These are phyloP conservation scores for Hyaloperonospora brassicae DNA, from an alignment of 352 stramenopile genomes.

Conservation along the genomic window DNA sequence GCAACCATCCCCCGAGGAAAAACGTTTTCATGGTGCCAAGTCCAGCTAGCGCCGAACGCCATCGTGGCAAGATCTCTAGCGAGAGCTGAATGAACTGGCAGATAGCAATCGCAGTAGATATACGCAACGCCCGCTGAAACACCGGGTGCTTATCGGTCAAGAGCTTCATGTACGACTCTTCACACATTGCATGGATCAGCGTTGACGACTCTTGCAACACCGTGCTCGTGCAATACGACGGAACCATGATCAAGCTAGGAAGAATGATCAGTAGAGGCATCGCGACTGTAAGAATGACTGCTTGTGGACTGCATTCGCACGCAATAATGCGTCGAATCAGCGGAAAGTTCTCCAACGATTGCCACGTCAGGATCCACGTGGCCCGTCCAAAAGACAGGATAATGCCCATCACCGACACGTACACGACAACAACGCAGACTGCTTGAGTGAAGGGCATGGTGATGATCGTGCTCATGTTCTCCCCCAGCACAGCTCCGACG, in stretches of 20 bases:
- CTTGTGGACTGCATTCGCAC: conserved; percentile 65
- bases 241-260: conserved; percentile 66
- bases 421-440: conserved; percentile 70
- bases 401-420: conserved; percentile 79
- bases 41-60: conserved; percentile 50
- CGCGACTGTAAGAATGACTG: conserved; percentile 65
- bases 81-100: conserved; percentile 83
- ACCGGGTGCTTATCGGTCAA: conserved; percentile 74
- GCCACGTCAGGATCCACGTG: conserved; percentile 86
- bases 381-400: conserved; percentile 75
- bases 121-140: conserved; percentile 72
- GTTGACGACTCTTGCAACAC: conserved; percentile 23
- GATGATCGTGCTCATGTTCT: conserved; percentile 83
- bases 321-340: conserved; percentile 82
- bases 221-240: conserved; percentile 39
- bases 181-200: conserved; percentile 51
- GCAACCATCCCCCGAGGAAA: conserved; percentile 44
- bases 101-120: conserved; percentile 75
- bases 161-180: conserved; percentile 81
- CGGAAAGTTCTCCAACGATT: conserved; percentile 81
- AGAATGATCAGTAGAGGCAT: conserved; percentile 70
- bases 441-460: conserved; percentile 72
- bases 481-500: conserved; percentile 70
- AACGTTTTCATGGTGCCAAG: conserved; percentile 50
- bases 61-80: conserved; percentile 69